phyloP scores from a whole-genome alignment of 495 filamentous ascomycete genomes.

The Lophiostoma macrostomum region DNA sequence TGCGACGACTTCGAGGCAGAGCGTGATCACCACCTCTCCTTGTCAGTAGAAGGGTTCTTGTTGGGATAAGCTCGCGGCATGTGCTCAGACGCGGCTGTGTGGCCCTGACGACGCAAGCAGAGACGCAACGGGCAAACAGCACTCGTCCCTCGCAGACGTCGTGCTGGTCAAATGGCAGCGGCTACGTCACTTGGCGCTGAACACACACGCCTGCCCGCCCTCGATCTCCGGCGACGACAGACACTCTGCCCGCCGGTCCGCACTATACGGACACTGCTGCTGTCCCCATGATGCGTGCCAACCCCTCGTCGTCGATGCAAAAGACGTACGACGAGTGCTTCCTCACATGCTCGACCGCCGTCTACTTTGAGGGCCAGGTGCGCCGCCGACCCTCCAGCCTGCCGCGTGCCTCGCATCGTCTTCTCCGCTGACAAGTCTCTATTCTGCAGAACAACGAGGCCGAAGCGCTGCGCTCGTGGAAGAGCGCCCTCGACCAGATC shows the following conservation, averaged over 20 bases:
- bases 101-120: too few relatives aligned
- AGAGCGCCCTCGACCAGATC: slow-evolving; percentile 84
- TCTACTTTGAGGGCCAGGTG: slow-evolving; percentile 92
- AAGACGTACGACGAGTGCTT: slow-evolving; percentile 98
- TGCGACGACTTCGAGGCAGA: too few relatives aligned
- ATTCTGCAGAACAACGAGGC: slow-evolving; percentile 74
- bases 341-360: slow-evolving; percentile 86
- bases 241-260: not conserved
- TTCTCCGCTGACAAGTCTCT: not conserved
- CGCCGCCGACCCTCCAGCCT: slow-evolving; percentile 12
- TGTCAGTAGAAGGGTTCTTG: too few relatives aligned
- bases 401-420: not conserved
- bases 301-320: slow-evolving; percentile 75
- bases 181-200: slow-evolving; percentile 1
- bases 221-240: not conserved
- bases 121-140: too few relatives aligned
- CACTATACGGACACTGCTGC: not conserved
- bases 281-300: slow-evolving; percentile 70
- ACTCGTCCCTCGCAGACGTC: too few relatives aligned
- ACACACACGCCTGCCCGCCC: not conserved
- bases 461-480: slow-evolving; percentile 92
- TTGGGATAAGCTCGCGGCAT: too few relatives aligned
- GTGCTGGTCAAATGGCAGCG: not conserved
- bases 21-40: too few relatives aligned
- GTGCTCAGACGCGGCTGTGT: too few relatives aligned